Percentiles rank a stretch among this genome's conserved stretches.
phyloP scores from a whole-genome alignment of 2,329 filamentous ascomycete genomes.

The Aspergillus niger region DNA sequence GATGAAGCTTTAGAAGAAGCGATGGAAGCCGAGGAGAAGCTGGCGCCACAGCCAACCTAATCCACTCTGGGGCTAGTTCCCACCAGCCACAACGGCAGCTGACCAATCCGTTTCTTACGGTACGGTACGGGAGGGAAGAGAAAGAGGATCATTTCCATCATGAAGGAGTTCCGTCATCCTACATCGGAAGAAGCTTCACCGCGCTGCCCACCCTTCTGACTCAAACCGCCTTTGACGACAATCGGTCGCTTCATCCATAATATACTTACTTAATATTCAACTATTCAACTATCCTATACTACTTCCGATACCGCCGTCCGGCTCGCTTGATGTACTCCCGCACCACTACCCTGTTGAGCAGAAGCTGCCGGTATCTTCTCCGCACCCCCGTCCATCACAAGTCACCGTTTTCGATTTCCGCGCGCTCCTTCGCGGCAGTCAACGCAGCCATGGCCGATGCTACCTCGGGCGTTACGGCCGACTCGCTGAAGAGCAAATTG shows the following conservation, averaged over 20 bases:
- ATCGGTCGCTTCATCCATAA: neutral
- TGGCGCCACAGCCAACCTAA: constrained; percentile 21
- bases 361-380: constrained; percentile 44
- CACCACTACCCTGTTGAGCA: constrained; percentile 38
- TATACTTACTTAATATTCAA: neutral
- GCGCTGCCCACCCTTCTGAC: neutral
- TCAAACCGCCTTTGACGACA: neutral
- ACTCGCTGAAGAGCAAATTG: constrained; percentile 68
- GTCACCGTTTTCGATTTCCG: constrained; percentile 36
- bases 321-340: constrained; percentile 42
- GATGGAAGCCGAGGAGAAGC: constrained; percentile 14
- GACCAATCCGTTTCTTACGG: constrained; percentile 4
- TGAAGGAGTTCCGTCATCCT: constrained; percentile 10
- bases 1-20: neutral
- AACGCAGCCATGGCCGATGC: constrained; percentile 47
- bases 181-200: constrained; percentile 7
- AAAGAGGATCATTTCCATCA: neutral
- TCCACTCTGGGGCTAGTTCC: neutral
- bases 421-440: constrained; percentile 35
- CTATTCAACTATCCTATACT: neutral
- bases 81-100: constrained; percentile 8
- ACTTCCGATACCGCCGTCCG: neutral
- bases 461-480: constrained; percentile 69
- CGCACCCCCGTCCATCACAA: constrained; percentile 30
- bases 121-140: neutral